Conservation (phyloP, 2,329 filamentous ascomycete species). For the Seiridium cupressi region DNA sequence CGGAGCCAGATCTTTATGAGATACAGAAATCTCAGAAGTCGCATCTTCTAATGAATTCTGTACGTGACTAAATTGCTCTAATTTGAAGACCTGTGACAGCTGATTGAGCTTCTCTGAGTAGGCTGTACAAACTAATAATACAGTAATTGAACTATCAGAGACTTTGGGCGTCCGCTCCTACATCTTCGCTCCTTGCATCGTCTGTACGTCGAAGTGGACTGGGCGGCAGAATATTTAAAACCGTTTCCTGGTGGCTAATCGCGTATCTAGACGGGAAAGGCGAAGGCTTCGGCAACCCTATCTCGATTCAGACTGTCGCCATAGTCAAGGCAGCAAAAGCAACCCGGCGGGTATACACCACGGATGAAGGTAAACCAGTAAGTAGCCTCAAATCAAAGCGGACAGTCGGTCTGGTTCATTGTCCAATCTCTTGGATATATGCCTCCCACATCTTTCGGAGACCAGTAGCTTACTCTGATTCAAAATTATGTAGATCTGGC, state of each 20-base stretch:
- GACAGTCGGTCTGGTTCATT: too few relatives aligned
- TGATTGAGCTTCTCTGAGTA: constrained; percentile 13
- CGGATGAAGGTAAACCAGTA: constrained; percentile 36
- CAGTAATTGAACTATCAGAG: constrained; percentile 41
- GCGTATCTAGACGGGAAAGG: constrained; percentile 36
- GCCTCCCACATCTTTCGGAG: too few relatives aligned
- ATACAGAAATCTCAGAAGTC: constrained; percentile 37
- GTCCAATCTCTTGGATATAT: too few relatives aligned
- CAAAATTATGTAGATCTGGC: constrained; percentile 41
- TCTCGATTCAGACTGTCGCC: constrained; percentile 49
- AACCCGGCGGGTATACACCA: constrained; percentile 36
- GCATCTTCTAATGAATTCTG: constrained; percentile 19
- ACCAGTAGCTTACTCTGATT: too few relatives aligned
- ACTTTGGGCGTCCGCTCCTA: constrained; percentile 43
- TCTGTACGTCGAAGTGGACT: constrained; percentile 31
- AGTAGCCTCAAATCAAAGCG: constrained; percentile 6
- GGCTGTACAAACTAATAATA: constrained; percentile 38
- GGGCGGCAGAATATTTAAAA: too few relatives aligned
- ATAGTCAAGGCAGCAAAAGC: constrained; percentile 44
- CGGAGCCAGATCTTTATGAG: constrained; percentile 38
- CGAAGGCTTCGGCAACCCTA: constrained; percentile 47
- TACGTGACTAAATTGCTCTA: constrained; percentile 11
- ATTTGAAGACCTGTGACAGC: neutral
- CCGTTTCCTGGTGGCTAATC: neutral
- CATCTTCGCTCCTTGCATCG: constrained; percentile 53